phyloP scores from a whole-genome alignment of 257 asterid species.

The Solanum sejunctum region DNA sequence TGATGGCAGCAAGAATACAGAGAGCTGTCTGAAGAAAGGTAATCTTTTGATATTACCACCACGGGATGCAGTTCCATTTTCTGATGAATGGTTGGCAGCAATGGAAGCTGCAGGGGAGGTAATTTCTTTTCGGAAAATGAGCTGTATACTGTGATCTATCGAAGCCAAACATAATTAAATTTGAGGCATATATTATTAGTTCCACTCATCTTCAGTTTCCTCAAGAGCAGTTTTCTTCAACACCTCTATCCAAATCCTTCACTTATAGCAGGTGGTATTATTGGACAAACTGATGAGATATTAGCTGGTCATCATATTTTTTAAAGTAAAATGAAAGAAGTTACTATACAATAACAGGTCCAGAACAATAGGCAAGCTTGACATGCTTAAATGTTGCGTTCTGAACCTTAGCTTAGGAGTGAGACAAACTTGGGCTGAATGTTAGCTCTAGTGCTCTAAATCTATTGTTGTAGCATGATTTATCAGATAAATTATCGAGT shows the following conservation, averaged over 20 bases:
- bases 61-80: constrained; percentile 65
- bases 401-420: background rate
- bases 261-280: background rate
- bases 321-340: background rate
- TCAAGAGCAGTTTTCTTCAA: background rate
- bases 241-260: background rate
- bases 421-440: background rate
- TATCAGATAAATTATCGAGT: background rate
- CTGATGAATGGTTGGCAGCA: constrained; percentile 97
- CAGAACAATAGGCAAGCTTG: background rate
- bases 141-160: background rate
- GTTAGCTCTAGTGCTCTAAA: background rate
- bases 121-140: constrained; percentile 9
- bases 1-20: constrained; percentile 29
- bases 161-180: background rate
- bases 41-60: constrained; percentile 29
- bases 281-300: background rate
- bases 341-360: background rate
- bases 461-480: background rate
- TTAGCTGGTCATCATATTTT: background rate
- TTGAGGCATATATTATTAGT: background rate
- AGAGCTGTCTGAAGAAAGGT: constrained; percentile 17
- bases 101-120: constrained; percentile 99
- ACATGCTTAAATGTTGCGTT: background rate
- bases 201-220: background rate